Evolutionary conservation across 2,329 filamentous ascomycete species (phyloP).

Genomic region (Blastomyces emzantsi): DNA sequence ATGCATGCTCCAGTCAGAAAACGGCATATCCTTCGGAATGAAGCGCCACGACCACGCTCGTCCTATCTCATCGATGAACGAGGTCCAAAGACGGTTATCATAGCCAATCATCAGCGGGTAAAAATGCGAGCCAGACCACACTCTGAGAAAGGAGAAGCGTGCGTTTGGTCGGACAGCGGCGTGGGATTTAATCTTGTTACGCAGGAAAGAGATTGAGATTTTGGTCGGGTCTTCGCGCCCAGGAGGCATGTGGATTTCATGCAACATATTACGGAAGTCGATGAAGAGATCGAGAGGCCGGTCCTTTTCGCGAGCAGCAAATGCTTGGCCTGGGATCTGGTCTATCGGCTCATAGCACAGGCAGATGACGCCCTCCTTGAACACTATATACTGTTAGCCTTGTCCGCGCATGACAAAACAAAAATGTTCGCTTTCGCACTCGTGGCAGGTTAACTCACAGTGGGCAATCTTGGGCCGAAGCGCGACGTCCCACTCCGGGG

Average conservation of each 20-base stretch:
- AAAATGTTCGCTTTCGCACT: not conserved
- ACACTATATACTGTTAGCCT: constrained; percentile 26
- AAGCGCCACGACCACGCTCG: constrained; percentile 44
- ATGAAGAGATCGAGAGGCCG: constrained; percentile 38
- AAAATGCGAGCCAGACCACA: constrained; percentile 44
- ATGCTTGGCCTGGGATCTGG: constrained; percentile 30
- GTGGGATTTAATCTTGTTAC: constrained; percentile 20
- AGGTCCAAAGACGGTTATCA: constrained; percentile 27
- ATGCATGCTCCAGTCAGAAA: constrained; percentile 39
- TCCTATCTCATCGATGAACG: constrained; percentile 37
- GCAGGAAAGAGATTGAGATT: constrained; percentile 28
- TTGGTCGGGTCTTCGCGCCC: constrained; percentile 28
- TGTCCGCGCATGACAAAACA: not conserved
- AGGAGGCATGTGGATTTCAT: constrained; percentile 19
- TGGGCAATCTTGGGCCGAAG: constrained; percentile 37
- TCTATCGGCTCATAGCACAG: constrained; percentile 1
- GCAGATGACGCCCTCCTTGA: constrained; percentile 39
- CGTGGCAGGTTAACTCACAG: constrained; percentile 17
- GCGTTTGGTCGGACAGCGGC: constrained; percentile 17
- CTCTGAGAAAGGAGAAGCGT: constrained; percentile 37
- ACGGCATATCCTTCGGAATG: constrained; percentile 41
- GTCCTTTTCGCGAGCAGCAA: constrained; percentile 31
- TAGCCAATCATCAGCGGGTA: constrained; percentile 41
- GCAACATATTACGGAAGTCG: constrained; percentile 28
- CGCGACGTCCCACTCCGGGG: constrained; percentile 34